These are phyloP conservation scores for Torrubiella hemipterigena DNA, from an alignment of 2,329 filamentous ascomycete genomes.

Conservation along the genomic window DNA sequence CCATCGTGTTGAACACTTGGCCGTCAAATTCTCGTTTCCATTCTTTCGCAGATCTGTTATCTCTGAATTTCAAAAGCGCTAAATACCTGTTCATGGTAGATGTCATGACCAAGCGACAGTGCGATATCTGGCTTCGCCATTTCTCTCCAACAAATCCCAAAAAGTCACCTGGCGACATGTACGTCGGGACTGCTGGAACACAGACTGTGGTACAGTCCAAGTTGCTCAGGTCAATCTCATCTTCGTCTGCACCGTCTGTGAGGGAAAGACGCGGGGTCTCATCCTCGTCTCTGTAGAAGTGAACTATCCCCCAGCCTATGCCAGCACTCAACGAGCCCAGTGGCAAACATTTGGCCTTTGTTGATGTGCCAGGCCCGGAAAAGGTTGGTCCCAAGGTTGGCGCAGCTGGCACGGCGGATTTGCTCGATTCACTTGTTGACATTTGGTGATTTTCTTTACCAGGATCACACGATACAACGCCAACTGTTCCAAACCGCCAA, in stretches of 20 bases:
- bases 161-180: conserved; percentile 83
- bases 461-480: conserved; percentile 72
- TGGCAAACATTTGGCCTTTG: conserved; percentile 69
- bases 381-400: conserved; percentile 42
- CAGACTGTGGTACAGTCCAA: conserved; percentile 78
- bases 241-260: conserved; percentile 14
- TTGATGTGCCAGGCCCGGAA: conserved; percentile 56
- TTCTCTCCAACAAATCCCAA: conserved; percentile 83
- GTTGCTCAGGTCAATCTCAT: conserved; percentile 18
- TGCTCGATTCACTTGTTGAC: conserved; percentile 21
- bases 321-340: conserved; percentile 63
- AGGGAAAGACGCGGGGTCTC: conserved; percentile 57
- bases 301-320: conserved; percentile 83
- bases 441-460: conserved; percentile 14
- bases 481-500: conserved; percentile 72
- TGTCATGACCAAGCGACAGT: conserved; percentile 91
- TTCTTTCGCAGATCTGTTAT: conserved; percentile 57
- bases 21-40: conserved; percentile 89
- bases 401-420: conserved; percentile 34
- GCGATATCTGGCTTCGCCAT: conserved; percentile 76
- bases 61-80: conserved; percentile 87
- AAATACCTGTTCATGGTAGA: conserved; percentile 83
- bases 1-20: conserved; percentile 83
- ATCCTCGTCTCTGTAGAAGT: conserved; percentile 78
- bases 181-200: conserved; percentile 87